Conservation (phyloP, 257 asterid species). For the Solanum paucissectum region DNA sequence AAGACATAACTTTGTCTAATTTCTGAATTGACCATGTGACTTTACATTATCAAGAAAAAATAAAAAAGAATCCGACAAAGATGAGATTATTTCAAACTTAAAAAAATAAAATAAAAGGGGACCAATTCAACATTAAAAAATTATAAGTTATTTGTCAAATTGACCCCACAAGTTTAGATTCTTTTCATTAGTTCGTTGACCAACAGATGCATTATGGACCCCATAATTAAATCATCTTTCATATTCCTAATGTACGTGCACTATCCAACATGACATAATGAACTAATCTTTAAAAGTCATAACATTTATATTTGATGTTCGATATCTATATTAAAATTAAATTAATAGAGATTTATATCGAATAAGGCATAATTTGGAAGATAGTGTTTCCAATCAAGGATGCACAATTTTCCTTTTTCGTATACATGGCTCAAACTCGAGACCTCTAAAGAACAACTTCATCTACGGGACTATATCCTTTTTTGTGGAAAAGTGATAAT, state of each 20-base stretch:
- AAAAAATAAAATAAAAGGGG: not conserved
- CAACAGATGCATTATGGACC: conserved; percentile 8
- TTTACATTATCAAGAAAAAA: not conserved
- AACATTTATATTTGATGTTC: no score
- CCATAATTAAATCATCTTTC: not conserved
- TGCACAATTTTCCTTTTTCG: no score
- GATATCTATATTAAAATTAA: accelerated
- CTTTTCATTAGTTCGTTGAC: conserved; percentile 11
- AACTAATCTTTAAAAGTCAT: not conserved
- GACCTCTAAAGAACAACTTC: accelerated
- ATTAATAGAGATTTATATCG: accelerated
- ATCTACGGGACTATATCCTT: no score
- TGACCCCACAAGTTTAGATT: not conserved
- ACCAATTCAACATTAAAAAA: not conserved
- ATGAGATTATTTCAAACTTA: not conserved
- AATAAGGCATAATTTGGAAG: no score
- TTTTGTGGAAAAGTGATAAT: no score
- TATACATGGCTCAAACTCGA: no score
- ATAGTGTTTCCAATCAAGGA: no score
- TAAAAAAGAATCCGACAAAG: not conserved
- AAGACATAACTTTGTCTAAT: not conserved
- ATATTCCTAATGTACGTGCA: not conserved
- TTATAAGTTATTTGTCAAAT: not conserved
- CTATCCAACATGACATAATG: not conserved
- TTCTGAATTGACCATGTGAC: not conserved